phyloP scores from a whole-genome alignment of 768 basidiomycete species.

The Naganishia kalamii region DNA sequence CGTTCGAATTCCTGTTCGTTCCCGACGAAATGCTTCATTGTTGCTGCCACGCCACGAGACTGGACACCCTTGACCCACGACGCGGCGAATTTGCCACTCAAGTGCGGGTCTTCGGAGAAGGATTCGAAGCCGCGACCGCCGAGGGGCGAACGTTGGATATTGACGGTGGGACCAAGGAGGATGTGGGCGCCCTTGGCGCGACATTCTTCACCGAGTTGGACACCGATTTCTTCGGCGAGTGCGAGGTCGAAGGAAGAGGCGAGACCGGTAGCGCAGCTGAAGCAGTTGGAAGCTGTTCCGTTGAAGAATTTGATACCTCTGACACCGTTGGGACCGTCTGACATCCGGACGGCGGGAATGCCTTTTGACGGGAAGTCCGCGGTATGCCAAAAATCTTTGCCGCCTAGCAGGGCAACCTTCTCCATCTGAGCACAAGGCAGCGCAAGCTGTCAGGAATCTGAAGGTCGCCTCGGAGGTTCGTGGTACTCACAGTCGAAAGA shows the following conservation, averaged over 20 bases:
- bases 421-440: background rate
- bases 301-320: constrained; percentile 55
- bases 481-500: constrained; percentile 3
- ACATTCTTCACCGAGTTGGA: constrained; percentile 60
- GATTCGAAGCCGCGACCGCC: constrained; percentile 57
- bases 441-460: background rate
- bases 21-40: constrained; percentile 64
- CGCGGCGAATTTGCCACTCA: constrained; percentile 59
- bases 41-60: constrained; percentile 59
- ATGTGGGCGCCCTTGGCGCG: constrained; percentile 62
- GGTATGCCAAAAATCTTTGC: constrained; percentile 25
- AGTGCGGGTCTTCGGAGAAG: constrained; percentile 64
- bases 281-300: constrained; percentile 59
- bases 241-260: constrained; percentile 65
- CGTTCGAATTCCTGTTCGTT: constrained; percentile 72
- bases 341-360: constrained; percentile 49
- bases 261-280: constrained; percentile 65
- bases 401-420: constrained; percentile 12
- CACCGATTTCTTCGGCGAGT: constrained; percentile 55
- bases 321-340: constrained; percentile 69
- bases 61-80: constrained; percentile 67
- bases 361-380: constrained; percentile 18
- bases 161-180: constrained; percentile 67
- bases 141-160: constrained; percentile 56
- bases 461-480: background rate